Base-by-base conservation (phyloP, 257 asterid species). In the Gentiana macrophylla region DNA sequence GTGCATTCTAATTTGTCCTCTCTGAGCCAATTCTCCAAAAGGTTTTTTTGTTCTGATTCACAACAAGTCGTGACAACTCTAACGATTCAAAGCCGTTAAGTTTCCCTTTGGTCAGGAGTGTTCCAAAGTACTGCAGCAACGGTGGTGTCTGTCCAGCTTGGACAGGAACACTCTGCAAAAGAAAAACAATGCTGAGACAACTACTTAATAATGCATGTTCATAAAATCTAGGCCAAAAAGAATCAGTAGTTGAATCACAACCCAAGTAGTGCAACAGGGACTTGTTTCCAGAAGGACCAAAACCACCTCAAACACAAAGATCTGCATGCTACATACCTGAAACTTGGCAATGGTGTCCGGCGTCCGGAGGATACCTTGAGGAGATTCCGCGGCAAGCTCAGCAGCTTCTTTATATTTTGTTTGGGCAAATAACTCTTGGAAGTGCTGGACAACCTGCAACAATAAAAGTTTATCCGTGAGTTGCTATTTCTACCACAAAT, bases 71-170 rank as follows among this genome's bases (percentile, higher is more conserved):
- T 41, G 99, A 92, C 57, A 92, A 69, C 78, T 92, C 99, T 77
- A 92, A 71, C 24, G 99, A 92, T 75, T 92, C 99, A 63, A 88
- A 92, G 37, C 97, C 87, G 55, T 92, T 92, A 43, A 92, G 94
- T 75, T 92, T 92, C 70, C 97, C 99, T 70, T 79, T 84, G 13
- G 97, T 92, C 61, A 92, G 65, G 68, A 92, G 74, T 43, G 99
- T 92, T 61, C 99, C 99, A 77, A 92, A 92, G 62, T 88, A 92
- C 79, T 92, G 99, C 78, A 92, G 80, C 77, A 92, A 65, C 13
- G 99, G 99, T 35, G 99, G 99, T 34, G 99, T 92, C 76, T 88
- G 95, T 67, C 99, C 97, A 72, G 95, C 87, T 82, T 92, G 99
- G 76, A 88, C 97, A 63, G 97, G 99, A 69, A 92, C 99, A 69